Evolutionary conservation across 1,284 basidiomycete species (phyloP), one percentile per base, ranked within the genome.

Genomic region (Ceratobasidium sp.): DNA sequence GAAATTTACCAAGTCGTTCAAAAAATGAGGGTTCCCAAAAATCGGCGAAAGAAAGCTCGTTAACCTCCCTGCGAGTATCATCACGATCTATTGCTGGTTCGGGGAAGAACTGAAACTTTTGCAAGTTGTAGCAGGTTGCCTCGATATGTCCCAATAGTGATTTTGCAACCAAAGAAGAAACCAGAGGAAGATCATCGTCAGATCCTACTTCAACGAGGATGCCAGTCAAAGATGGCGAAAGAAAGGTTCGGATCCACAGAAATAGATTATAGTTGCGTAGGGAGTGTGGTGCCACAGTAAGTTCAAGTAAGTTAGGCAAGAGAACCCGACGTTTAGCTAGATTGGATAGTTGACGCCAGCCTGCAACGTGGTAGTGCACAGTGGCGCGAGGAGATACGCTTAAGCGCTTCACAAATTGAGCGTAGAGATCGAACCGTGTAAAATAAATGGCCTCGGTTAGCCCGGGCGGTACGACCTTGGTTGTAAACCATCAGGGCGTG

Each of bases 161-260:
- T 13, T 8, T 20, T 7, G 23, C 35, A 3, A 37, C 61, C 61
- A 64, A 28, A 23, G 13, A 26, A 11, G 61, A 28, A 2, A 64
- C 7, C 3, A 28, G 7, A 13, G 39, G 13, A 7, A 37, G 23
- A 23, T 64, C 31, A 20, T 37, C 23, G 1, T n/a, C 2, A 17
- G 2, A 3, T 1, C 11, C 35, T 3, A 15, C 20, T 8, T 13
- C 37, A 3, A 47, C 61, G 2, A 31, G 1, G 11, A 64, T 64
- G 2, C 28, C 10, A 11, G n/a, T 20, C 3, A 64, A 31, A 39
- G 39, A n/a, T 1, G 61, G 61, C 3, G 35, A 37, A 15, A 64
- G 42, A 64, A 64, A 64, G 11, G 35, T 23, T 31, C n/a, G 37
- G n/a, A 64, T 64, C 61, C 61, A 64, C 39, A 64, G 7, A 17